Percentiles rank a stretch among this genome's conserved stretches.
These are phyloP conservation scores for Elsinoe arachidis DNA, from an alignment of 2,329 filamentous ascomycete species.

Conservation along the genomic window DNA sequence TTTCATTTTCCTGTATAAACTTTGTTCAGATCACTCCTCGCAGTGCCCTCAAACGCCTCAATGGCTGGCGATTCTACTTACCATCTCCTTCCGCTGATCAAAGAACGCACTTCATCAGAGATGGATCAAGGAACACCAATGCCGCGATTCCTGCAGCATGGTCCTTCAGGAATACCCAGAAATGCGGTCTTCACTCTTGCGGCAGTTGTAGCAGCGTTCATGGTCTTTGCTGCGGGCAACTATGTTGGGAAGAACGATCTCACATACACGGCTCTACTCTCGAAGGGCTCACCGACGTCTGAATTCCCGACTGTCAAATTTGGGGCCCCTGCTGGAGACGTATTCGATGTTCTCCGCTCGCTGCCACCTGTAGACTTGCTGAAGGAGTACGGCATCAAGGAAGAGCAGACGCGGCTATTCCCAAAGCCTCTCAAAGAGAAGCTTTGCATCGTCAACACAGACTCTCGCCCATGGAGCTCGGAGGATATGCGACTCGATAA, in stretches of 20 bases:
- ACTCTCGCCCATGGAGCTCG: not conserved
- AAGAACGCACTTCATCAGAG: too few species aligned
- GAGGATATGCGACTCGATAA: not conserved
- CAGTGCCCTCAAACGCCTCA: too few species aligned
- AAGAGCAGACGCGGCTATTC: not conserved
- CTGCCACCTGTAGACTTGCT: not conserved
- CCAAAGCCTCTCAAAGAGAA: not conserved
- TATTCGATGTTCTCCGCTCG: not conserved
- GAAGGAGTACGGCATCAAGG: not conserved
- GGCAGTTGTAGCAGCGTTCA: not conserved
- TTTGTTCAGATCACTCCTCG: too few species aligned
- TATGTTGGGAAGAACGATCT: not conserved
- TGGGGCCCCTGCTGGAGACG: not conserved
- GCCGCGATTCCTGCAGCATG: not conserved
- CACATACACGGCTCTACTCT: not conserved
- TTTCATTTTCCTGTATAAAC: too few species aligned
- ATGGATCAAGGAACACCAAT: not conserved
- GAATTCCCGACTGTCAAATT: not conserved
- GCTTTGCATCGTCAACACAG: not conserved
- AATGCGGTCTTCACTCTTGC: not conserved
- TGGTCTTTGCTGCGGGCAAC: not conserved
- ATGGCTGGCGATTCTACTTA: too few species aligned
- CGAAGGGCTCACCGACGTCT: not conserved
- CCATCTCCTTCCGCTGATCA: too few species aligned
- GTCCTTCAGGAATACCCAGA: not conserved